A percentile compares a stretch with the other conserved stretches of the same genome.
Conservation (phyloP, 2,329 filamentous ascomycete genomes). For the Nectriaceae sp. region DNA sequence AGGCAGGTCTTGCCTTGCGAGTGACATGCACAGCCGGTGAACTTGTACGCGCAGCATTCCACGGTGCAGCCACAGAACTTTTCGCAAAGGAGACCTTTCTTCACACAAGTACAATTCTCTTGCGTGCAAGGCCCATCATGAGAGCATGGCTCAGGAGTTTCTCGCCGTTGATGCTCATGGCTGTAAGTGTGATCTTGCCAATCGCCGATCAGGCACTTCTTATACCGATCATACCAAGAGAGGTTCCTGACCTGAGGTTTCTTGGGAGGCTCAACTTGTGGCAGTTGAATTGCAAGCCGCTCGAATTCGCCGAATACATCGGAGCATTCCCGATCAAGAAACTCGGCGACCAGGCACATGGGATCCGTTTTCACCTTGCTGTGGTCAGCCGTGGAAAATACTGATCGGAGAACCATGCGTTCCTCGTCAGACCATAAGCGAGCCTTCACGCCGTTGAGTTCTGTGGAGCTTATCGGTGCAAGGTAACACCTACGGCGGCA, state of each 20-base stretch:
- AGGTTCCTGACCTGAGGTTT: slow-evolving; percentile 45
- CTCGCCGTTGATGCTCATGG: slow-evolving; percentile 57
- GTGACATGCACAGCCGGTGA: slow-evolving; percentile 68
- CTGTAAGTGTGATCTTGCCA: slow-evolving; percentile 58
- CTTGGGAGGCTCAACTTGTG: slow-evolving; percentile 27
- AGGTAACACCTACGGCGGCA: slow-evolving; percentile 48
- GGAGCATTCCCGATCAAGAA: slow-evolving; percentile 54
- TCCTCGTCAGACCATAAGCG: slow-evolving; percentile 52
- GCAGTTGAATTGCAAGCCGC: slow-evolving; percentile 25
- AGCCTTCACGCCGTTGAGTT: no score
- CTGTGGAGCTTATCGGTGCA: slow-evolving; percentile 19
- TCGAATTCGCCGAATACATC: slow-evolving; percentile 45
- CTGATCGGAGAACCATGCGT: slow-evolving; percentile 47
- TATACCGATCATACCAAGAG: slow-evolving; percentile 58
- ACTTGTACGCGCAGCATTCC: slow-evolving; percentile 62
- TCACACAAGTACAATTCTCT: slow-evolving; percentile 63
- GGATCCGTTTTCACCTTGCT: slow-evolving; percentile 44
- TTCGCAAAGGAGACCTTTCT: slow-evolving; percentile 66
- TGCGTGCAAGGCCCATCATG: slow-evolving; percentile 68
- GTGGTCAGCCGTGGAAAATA: slow-evolving; percentile 44
- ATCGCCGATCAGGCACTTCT: slow-evolving; percentile 54
- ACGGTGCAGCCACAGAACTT: slow-evolving; percentile 68
- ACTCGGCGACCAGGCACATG: slow-evolving; percentile 51
- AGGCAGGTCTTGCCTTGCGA: slow-evolving; percentile 60
- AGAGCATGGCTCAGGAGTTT: slow-evolving; percentile 64